These are phyloP conservation scores for Carex kokanica DNA, from an alignment of 176 grass and related monocot genomes.

Conservation along the genomic window DNA sequence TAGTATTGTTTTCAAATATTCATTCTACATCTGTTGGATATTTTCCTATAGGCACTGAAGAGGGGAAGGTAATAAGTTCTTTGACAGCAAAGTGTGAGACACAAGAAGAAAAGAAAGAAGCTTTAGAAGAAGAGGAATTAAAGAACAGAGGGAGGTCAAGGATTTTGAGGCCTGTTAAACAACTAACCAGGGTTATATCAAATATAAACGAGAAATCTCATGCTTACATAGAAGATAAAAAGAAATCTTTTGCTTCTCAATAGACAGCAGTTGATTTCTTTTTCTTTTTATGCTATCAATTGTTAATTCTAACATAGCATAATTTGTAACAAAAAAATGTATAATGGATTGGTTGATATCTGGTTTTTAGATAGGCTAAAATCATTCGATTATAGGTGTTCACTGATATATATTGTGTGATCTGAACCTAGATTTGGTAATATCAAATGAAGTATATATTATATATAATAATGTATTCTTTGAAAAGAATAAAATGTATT, in stretches of 20 bases:
- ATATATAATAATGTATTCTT: neutral
- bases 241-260: slow-evolving; percentile 32
- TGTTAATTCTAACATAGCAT: neutral
- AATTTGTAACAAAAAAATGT: neutral
- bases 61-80: neutral
- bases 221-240: slow-evolving; percentile 31
- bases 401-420: neutral
- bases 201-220: slow-evolving; percentile 30
- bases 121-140: neutral
- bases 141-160: neutral
- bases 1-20: neutral
- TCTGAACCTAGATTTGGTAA: neutral
- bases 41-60: slow-evolving; percentile 1
- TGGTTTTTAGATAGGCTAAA: neutral
- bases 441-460: neutral
- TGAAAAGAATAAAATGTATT: neutral
- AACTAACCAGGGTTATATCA: neutral
- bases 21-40: neutral
- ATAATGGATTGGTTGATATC: neutral
- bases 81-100: neutral
- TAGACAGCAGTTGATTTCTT: neutral
- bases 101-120: slow-evolving; percentile 1
- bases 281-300: neutral
- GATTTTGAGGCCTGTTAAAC: slow-evolving; percentile 30
- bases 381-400: too few species aligned